A percentile compares a stretch with the other conserved stretches of the same genome.
Evolutionary conservation across 345 rosid species (phyloP).

Genomic region (Salix arbutifolia): DNA sequence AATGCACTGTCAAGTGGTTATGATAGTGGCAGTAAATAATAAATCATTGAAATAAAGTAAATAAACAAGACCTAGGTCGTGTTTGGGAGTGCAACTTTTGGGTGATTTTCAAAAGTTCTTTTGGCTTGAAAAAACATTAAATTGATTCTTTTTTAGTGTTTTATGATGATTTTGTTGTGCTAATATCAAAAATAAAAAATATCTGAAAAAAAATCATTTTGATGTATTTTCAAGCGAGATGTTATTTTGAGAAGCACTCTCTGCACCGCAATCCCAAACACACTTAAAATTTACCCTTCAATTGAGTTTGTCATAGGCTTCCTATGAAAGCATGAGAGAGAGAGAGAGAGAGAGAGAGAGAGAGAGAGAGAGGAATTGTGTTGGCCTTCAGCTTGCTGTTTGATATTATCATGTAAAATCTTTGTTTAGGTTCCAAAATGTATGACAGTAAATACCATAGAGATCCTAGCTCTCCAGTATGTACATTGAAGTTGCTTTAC

Average conservation of each 20-base stretch:
- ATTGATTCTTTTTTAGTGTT: too few relatives aligned
- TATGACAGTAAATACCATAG: neutral
- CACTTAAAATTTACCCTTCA: neutral
- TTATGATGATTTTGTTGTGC: too few relatives aligned
- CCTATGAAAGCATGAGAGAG: too few relatives aligned
- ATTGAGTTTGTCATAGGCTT: neutral
- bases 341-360: too few relatives aligned
- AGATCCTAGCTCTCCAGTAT: neutral
- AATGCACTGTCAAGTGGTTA: neutral
- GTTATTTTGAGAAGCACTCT: too few relatives aligned
- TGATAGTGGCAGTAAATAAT: neutral
- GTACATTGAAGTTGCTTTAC: constrained; percentile 11
- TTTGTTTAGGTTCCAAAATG: neutral
- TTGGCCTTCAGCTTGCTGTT: neutral
- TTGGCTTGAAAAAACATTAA: too few relatives aligned
- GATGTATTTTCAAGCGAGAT: too few relatives aligned
- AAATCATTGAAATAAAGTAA: neutral
- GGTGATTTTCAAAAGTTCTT: too few relatives aligned
- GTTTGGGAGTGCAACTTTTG: too few relatives aligned
- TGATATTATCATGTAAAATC: neutral
- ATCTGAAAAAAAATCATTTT: too few relatives aligned
- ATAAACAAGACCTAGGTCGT: neutral
- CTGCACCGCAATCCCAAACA: too few relatives aligned
- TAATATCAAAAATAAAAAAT: too few relatives aligned
- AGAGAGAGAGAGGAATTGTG: neutral